Evolutionary conservation across 805 yeast genomes (phyloP).

Genomic region (Sugiyamaella lignohabitans): DNA sequence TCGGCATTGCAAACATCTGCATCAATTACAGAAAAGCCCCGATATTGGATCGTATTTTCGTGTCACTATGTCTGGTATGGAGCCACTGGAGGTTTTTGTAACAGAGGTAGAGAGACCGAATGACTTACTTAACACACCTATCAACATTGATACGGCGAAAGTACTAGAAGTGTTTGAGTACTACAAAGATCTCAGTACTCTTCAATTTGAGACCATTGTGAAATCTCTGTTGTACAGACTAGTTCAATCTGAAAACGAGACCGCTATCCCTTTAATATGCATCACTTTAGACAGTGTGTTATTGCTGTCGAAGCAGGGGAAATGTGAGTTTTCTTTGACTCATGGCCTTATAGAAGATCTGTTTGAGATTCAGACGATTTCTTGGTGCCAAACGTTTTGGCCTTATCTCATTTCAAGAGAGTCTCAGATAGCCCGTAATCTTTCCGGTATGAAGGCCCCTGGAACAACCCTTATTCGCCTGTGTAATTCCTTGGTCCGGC

Average conservation of each 20-base stretch:
- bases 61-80: no score
- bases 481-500: constrained; percentile 30
- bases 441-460: constrained; percentile 29
- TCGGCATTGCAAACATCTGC: no score
- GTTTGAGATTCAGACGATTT: constrained; percentile 29
- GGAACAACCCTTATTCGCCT: constrained; percentile 32
- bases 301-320: constrained; percentile 8
- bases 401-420: constrained; percentile 29
- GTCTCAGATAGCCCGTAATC: constrained; percentile 19
- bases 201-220: not conserved
- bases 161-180: no score
- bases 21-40: no score
- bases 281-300: constrained; percentile 20
- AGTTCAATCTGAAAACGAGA: not conserved
- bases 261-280: constrained; percentile 10
- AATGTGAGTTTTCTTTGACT: constrained; percentile 18
- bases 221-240: not conserved
- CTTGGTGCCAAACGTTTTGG: constrained; percentile 34
- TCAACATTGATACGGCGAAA: no score
- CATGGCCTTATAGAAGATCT: constrained; percentile 30
- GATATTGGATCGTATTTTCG: no score
- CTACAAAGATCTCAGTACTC: no score
- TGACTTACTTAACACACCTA: no score
- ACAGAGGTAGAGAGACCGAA: no score
- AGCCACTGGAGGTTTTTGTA: no score